These are phyloP conservation scores for Alloascoidea hylecoeti DNA, from an alignment of 805 yeast species.

Conservation along the genomic window DNA sequence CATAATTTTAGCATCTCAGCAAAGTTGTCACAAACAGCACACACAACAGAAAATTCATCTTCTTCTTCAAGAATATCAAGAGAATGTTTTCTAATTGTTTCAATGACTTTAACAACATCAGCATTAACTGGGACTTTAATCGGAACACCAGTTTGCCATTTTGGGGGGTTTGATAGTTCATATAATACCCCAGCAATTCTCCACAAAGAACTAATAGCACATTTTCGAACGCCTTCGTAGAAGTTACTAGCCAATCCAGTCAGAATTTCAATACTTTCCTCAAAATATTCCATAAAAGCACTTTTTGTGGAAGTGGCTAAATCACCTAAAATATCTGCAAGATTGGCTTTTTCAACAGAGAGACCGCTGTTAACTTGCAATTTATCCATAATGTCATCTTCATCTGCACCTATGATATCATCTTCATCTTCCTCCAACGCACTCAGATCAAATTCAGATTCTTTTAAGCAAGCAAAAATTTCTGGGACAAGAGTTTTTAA, in stretches of 20 bases:
- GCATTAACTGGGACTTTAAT: conserved; percentile 31
- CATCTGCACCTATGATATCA: conserved; percentile 28
- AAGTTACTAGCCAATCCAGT: conserved; percentile 70
- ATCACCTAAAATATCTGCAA: conserved; percentile 82
- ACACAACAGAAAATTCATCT: conserved; percentile 72
- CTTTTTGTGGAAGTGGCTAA: conserved; percentile 79
- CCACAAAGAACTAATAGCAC: conserved; percentile 76
- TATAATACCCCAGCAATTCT: conserved; percentile 61
- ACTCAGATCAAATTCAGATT: conserved; percentile 49
- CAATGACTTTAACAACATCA: conserved; percentile 41
- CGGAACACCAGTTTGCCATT: conserved; percentile 20
- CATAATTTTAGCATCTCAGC: conserved; percentile 51
- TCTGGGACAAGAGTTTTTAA: conserved; percentile 73
- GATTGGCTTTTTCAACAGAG: conserved; percentile 91
- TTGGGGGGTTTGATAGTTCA: conserved; percentile 10
- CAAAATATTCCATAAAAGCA: conserved; percentile 66
- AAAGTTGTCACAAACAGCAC: conserved; percentile 60
- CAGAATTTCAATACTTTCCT: conserved; percentile 47
- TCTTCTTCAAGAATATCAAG: conserved; percentile 57
- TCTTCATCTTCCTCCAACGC: conserved; percentile 28
- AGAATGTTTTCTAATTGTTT: conserved; percentile 54
- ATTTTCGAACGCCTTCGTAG: conserved; percentile 75
- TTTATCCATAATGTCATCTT: conserved; percentile 53
- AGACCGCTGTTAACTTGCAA: conserved; percentile 88
- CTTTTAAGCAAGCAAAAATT: conserved; percentile 70